phyloP scores from a whole-genome alignment of 164 flowering plant species.

The Vitis labrusca region DNA sequence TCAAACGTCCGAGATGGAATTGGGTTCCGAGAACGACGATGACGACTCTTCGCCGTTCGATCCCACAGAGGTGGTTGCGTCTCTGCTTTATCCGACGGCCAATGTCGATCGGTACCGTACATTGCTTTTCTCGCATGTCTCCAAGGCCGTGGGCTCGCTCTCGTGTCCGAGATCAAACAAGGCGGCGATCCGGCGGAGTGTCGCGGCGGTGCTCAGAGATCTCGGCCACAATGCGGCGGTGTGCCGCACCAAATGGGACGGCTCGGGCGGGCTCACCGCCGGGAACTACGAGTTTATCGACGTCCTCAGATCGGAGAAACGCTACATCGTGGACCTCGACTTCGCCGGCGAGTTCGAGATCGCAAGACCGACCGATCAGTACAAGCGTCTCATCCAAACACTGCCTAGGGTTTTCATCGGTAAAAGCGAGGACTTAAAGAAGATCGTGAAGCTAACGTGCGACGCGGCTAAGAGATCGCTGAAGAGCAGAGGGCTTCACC shows the following conservation, averaged over 20 bases:
- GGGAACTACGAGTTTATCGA: slow-evolving; percentile 76
- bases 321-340: slow-evolving; percentile 64
- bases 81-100: slow-evolving; percentile 6
- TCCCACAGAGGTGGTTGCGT: too few species aligned
- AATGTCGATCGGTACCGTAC: slow-evolving; percentile 32
- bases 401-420: slow-evolving; percentile 69
- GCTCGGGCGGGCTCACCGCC: slow-evolving; percentile 41
- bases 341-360: slow-evolving; percentile 66
- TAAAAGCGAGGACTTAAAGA: slow-evolving; percentile 57
- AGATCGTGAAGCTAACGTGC: slow-evolving; percentile 41
- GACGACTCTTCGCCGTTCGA: too few species aligned
- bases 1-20: slow-evolving; percentile 5
- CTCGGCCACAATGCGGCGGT: slow-evolving; percentile 76
- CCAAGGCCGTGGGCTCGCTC: slow-evolving; percentile 32
- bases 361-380: slow-evolving; percentile 63
- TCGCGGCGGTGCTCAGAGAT: slow-evolving; percentile 54
- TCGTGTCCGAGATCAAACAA: slow-evolving; percentile 21
- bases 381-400: slow-evolving; percentile 21
- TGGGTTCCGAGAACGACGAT: slow-evolving; percentile 10
- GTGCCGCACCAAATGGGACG: slow-evolving; percentile 80
- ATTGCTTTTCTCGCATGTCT: slow-evolving; percentile 35
- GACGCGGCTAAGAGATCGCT: slow-evolving; percentile 64
- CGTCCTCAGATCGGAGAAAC: slow-evolving; percentile 11
- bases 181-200: slow-evolving; percentile 35
- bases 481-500: slow-evolving; percentile 43